A percentile compares a stretch with the other conserved stretches of the same genome.
Evolutionary conservation across 148 eudicot genomes (phyloP).

Genomic region (Rhododendron kiyosumense): DNA sequence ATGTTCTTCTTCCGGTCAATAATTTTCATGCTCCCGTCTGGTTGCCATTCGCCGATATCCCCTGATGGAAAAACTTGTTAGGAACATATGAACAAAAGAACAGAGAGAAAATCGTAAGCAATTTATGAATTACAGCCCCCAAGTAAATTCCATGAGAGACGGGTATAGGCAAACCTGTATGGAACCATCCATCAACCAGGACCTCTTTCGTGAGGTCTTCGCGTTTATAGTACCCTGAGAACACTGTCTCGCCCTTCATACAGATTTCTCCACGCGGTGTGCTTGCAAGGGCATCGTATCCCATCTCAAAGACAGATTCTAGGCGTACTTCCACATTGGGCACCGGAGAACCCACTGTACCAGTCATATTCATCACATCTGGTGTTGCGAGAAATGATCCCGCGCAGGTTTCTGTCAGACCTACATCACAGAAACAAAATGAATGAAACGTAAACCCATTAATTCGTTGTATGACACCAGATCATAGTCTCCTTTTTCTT

Average conservation of each 20-base stretch:
- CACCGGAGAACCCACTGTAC: conserved; percentile 93
- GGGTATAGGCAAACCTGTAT: conserved; percentile 53
- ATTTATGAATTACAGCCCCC: not conserved
- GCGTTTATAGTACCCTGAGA: conserved; percentile 88
- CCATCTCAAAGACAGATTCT: conserved; percentile 95
- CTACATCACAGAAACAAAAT: conserved; percentile 26
- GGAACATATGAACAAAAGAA: not conserved
- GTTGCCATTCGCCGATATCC: conserved; percentile 98
- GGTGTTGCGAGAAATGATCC: conserved; percentile 88
- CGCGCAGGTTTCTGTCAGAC: conserved; percentile 93
- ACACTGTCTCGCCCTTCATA: conserved; percentile 74
- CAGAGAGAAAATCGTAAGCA: not conserved
- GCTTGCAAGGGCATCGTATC: conserved; percentile 72
- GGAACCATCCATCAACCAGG: conserved; percentile 91
- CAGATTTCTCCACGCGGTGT: conserved; percentile 88
- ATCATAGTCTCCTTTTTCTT: not conserved
- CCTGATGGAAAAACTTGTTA: conserved; percentile 42
- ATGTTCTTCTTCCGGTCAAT: conserved; percentile 96
- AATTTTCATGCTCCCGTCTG: conserved; percentile 84
- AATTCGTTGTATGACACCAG: not conserved
- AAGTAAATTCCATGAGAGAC: not conserved
- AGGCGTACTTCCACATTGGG: conserved; percentile 86
- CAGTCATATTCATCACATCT: conserved; percentile 64
- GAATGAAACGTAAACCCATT: not conserved
- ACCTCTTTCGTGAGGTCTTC: conserved; percentile 95